Base-by-base conservation (phyloP, 352 stramenopile species). In the Pythium rhizo-oryzae region DNA sequence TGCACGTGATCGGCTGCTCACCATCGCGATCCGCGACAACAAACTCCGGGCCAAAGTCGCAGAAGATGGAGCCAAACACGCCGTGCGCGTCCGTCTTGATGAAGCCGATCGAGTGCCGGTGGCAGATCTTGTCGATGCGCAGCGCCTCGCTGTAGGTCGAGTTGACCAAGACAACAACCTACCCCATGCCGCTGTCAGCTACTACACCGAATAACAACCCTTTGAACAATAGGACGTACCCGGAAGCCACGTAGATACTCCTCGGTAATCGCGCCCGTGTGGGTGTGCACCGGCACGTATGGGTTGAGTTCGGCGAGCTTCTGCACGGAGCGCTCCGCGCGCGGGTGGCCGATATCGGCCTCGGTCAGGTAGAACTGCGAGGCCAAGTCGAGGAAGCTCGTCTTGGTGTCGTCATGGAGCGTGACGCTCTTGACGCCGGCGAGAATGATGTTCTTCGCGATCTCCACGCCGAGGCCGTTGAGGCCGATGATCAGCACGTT, bases 401-500 rank as follows among this genome's bases (percentile, higher is more conserved):
- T 79, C 9, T 85, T 82, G 16, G 83, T 74, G 35, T 97, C 87
- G 83, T 99, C 97, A 50, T 96, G 91, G n/a, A 99, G 71, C 16
- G 93, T 98, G 51, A 99, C 92, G 66, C 81, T 96, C 75, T 97
- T 97, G 28, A 98, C 92, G 41, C 97, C 97, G 0, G 97, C 97
- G 13, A 99, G 79, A 70, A 99, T 98, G 44, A 99, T 96, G 78
- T 99, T 99, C 83, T 99, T 99, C 43, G 97, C 97, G 35, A 99
- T 92, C 78, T 99, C 98, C 13, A 98, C 95, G 43, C 97, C 97
- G 8, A 99, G 81, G 0, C 97, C 97, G 51, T 97, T 97, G 28
- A 97, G 76, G 1, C 98, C 98, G 59, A 99, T 75, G 67, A 99
- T 83, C 39, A 99, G 86, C 30, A 99, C 97, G 56, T 97, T 96